Evolutionary conservation across 306 rosid species (phyloP), one percentile per base, ranked within the genome.

Genomic region (Notholithocarpus densiflorus): DNA sequence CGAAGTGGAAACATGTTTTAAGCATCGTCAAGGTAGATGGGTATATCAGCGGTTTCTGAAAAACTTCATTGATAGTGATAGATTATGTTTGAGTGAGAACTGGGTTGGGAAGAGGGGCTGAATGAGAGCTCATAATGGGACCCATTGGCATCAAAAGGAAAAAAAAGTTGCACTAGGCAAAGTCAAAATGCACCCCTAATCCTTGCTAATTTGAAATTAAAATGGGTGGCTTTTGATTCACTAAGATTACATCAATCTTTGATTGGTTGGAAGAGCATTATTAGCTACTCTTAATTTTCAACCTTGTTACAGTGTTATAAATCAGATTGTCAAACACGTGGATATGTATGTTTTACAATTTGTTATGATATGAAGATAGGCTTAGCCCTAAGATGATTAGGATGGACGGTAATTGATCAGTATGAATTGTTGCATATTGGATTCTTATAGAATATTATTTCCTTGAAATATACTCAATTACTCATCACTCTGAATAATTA

Each of bases 151-250:
- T 77, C 27, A 26, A 82, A 85, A 62, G 74, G 51, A 79, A 29
- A 75, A n/a, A 65, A 29, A 75, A 75, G 56, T 69, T 69, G 75
- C n/a, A 72, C 65, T 31, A 79, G 26, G 3, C 7, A 60, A 83
- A 80, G 87, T 83, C 87, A 83, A 80, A 80, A 53, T 45, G 17
- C 55, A 69, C 81, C 75, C 62, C 79, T 83, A 77, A 83, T 86
- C 84, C 79, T 83, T 80, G 77, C 76, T 71, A 11, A 76, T 80
- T 83, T 86, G 87, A 86, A 86, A 69, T 40, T 60, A 14, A 45
- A 9, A 15, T 74, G 80, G 70, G 84, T 79, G 84, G 82, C 70
- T 29, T 79, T 68, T 73, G 89, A 80, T 86, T 74, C 87, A 56
- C 81, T 27, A 77, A 74, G 81, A 86, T 86, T 83, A 80, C 81